A percentile compares a stretch with the other conserved stretches of the same genome.
Evolutionary conservation across 192 early-diverging fungal species (phyloP).

Genomic region (Dispira simplex): DNA sequence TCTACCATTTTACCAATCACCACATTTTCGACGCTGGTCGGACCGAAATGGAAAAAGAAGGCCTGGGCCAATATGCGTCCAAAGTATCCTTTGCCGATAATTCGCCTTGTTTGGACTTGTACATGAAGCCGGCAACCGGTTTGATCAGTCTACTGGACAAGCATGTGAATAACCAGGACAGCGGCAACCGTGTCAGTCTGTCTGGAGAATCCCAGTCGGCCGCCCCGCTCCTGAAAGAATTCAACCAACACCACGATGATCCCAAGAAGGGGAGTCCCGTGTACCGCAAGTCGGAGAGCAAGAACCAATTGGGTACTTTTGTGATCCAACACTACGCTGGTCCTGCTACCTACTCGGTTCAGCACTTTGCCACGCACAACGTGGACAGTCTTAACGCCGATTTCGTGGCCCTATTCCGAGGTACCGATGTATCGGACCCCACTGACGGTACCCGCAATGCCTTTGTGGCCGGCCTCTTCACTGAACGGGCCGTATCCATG

Average conservation of each 20-base stretch:
- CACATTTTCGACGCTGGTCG: slow-evolving; percentile 54
- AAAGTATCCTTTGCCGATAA: slow-evolving; percentile 43
- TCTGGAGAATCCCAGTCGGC: slow-evolving; percentile 11
- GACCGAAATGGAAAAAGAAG: slow-evolving; percentile 42
- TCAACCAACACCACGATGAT: slow-evolving; percentile 29
- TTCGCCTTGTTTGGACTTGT: slow-evolving; percentile 50
- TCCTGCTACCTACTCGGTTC: slow-evolving; percentile 38
- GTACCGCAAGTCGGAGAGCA: slow-evolving; percentile 13
- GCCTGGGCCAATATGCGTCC: slow-evolving; percentile 26
- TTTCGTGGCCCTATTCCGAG: slow-evolving; percentile 75
- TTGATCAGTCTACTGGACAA: slow-evolving; percentile 62
- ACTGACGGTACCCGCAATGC: slow-evolving; percentile 48
- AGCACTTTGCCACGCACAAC: slow-evolving; percentile 64
- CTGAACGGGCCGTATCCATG: slow-evolving; percentile 49
- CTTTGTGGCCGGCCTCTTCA: slow-evolving; percentile 63
- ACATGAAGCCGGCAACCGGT: slow-evolving; percentile 47
- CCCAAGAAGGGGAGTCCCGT: slow-evolving; percentile 10
- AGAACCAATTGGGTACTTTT: slow-evolving; percentile 37
- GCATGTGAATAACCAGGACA: slow-evolving; percentile 34
- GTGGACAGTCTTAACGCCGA: slow-evolving; percentile 63
- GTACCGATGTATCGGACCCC: slow-evolving; percentile 15
- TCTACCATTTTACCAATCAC: slow-evolving; percentile 57
- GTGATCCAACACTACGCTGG: slow-evolving; percentile 68
- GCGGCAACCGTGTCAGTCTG: background rate
- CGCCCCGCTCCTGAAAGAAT: slow-evolving; percentile 31